phyloP scores from a whole-genome alignment of 306 rosid species.

The Prunus mira region DNA sequence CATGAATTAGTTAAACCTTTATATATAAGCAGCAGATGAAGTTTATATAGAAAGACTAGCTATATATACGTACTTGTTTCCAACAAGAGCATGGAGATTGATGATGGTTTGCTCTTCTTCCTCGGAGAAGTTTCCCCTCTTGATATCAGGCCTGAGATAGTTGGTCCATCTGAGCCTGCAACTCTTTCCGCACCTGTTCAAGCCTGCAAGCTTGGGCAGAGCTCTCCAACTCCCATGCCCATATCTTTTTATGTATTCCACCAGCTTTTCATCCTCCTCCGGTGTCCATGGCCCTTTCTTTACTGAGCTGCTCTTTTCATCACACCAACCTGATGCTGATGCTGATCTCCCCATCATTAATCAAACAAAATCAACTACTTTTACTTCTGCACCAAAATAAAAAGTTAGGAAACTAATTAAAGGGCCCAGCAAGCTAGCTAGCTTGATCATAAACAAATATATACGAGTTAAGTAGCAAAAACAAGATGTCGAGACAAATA shows the following conservation, averaged over 20 bases:
- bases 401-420: neutral
- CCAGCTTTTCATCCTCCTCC: slow-evolving; percentile 42
- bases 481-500: no score
- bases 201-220: slow-evolving; percentile 69
- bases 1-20: neutral
- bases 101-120: slow-evolving; percentile 63
- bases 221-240: slow-evolving; percentile 89
- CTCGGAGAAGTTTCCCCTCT: slow-evolving; percentile 63
- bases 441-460: no score
- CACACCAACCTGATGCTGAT: neutral
- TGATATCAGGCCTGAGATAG: slow-evolving; percentile 74
- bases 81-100: slow-evolving; percentile 60
- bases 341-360: slow-evolving; percentile 25
- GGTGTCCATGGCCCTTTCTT: slow-evolving; percentile 53
- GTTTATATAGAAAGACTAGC: no score
- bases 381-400: neutral
- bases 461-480: no score
- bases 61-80: slow-evolving; percentile 55
- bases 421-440: neutral
- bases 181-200: slow-evolving; percentile 83
- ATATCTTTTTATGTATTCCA: slow-evolving; percentile 45
- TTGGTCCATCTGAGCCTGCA: slow-evolving; percentile 80
- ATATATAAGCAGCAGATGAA: neutral
- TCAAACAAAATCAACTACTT: neutral
- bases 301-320: slow-evolving; percentile 23